These are phyloP conservation scores for Funneliformis mosseae DNA, from an alignment of 192 early-diverging fungal genomes.

Conservation along the genomic window DNA sequence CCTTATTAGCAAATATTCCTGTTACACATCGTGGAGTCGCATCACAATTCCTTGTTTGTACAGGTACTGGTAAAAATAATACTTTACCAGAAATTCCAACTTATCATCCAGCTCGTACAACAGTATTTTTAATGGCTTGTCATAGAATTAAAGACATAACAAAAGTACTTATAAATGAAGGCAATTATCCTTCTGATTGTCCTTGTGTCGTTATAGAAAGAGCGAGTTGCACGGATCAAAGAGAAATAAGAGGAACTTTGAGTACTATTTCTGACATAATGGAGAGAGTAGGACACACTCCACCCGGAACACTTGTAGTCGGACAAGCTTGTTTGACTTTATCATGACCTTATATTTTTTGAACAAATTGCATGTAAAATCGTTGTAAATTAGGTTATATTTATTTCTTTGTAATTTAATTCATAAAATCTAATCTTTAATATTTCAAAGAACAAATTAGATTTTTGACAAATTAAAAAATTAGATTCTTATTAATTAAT, in stretches of 20 bases:
- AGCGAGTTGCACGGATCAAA: conserved; percentile 75
- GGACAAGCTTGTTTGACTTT: conserved; percentile 56
- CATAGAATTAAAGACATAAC: conserved; percentile 65
- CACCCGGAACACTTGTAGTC: conserved; percentile 80
- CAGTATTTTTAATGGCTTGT: conserved; percentile 86
- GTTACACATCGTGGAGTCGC: conserved; percentile 87
- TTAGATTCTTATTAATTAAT: too few species aligned
- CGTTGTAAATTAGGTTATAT: too few species aligned
- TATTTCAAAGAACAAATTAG: too few species aligned
- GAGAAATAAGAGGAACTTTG: conserved; percentile 71
- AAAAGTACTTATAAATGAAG: conserved; percentile 53
- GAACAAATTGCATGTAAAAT: too few species aligned
- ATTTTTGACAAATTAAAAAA: too few species aligned
- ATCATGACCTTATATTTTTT: background rate
- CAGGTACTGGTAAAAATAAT: conserved; percentile 76
- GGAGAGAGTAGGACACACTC: conserved; percentile 64
- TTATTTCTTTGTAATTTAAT: too few species aligned
- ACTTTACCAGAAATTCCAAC: conserved; percentile 75
- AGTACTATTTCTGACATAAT: conserved; percentile 65
- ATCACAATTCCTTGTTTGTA: conserved; percentile 80
- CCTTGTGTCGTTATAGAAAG: conserved; percentile 87
- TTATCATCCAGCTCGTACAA: conserved; percentile 68
- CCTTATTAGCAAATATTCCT: conserved; percentile 76
- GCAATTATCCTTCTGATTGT: conserved; percentile 65
- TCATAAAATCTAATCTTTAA: too few species aligned